Evolutionary conservation across 2,329 filamentous ascomycete species (phyloP), one percentile per base, ranked within the genome.

Genomic region (Botryotinia calthae): DNA sequence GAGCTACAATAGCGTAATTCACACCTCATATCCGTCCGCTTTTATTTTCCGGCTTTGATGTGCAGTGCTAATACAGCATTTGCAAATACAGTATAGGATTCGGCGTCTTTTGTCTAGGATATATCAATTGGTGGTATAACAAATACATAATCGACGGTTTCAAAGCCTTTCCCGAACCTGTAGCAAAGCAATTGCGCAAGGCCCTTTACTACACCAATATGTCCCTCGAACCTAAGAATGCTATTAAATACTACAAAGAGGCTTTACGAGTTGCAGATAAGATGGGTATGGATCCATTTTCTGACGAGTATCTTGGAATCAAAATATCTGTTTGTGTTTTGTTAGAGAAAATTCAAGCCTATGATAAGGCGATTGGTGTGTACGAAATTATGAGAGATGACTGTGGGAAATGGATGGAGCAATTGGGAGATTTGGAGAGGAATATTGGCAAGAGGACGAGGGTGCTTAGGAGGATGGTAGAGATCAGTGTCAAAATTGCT

Each of bases 201-300:
- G 96, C 94, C 0, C 84, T 98, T 40, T 98, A 95, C 84, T 97
- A 93, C 82, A 93, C 91, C 76, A 95, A 96, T 79, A 88, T 91
- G 76, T 86, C 89, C 56, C 87, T 92, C 7, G 91, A 97, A 73
- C 89, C 93, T 4, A 87, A 91, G 73, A 87, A 92, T 71, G 95
- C 95, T 0, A 85, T 97, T 73, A 92, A 93, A 77, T 93, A 93
- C 81, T 98, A 97, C 81, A 90, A 90, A 78, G 87, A 92, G 76
- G 94, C 95, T 4, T 85, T 98, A 73, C 86, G 90, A 75, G 86
- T 91, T 69, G 94, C 94, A 73, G 84, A 90, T 67, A 90, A 93
- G 79, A 80, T 92, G 68, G 89, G 90, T 0, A 88, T 99, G 84
- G 94, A 98, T 80, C 93, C 93, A 0, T 97, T 95, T 81, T 95